Evolutionary conservation across 257 asterid species (phyloP).

Genomic region (Echites panduratus): DNA sequence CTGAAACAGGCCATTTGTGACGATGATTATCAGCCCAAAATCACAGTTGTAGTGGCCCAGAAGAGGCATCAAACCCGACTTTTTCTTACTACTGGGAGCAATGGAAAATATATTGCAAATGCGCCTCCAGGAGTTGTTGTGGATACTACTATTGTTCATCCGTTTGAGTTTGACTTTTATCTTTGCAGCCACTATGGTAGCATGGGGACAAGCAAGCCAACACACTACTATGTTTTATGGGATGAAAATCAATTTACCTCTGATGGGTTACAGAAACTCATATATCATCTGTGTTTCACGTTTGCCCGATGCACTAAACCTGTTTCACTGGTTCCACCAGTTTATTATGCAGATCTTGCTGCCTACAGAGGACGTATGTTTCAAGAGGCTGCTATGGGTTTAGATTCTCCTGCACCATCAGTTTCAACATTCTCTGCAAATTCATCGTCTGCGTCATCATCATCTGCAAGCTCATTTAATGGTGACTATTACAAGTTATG

Average conservation of each 20-base stretch:
- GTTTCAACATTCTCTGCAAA: neutral
- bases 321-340: slow-evolving; percentile 73
- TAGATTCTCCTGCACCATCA: slow-evolving; percentile 8
- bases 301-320: slow-evolving; percentile 69
- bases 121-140: slow-evolving; percentile 81
- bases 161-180: slow-evolving; percentile 57
- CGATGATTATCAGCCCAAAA: slow-evolving; percentile 30
- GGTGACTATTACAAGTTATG: slow-evolving; percentile 36
- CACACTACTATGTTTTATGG: slow-evolving; percentile 55
- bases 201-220: slow-evolving; percentile 76
- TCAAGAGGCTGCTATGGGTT: slow-evolving; percentile 26
- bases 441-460: slow-evolving; percentile 11
- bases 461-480: slow-evolving; percentile 30
- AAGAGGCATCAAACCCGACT: slow-evolving; percentile 70
- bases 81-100: slow-evolving; percentile 25
- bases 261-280: slow-evolving; percentile 49
- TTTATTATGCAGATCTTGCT: slow-evolving; percentile 68
- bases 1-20: slow-evolving; percentile 26
- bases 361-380: slow-evolving; percentile 70
- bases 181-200: slow-evolving; percentile 73
- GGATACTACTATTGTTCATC: slow-evolving; percentile 55
- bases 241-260: slow-evolving; percentile 54
- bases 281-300: slow-evolving; percentile 64
- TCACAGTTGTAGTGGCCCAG: slow-evolving; percentile 67
- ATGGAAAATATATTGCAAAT: slow-evolving; percentile 31